Percentiles rank a stretch among this genome's conserved stretches.
Conservation (phyloP, 305 asterid species). For the Ruellia speciosa region DNA sequence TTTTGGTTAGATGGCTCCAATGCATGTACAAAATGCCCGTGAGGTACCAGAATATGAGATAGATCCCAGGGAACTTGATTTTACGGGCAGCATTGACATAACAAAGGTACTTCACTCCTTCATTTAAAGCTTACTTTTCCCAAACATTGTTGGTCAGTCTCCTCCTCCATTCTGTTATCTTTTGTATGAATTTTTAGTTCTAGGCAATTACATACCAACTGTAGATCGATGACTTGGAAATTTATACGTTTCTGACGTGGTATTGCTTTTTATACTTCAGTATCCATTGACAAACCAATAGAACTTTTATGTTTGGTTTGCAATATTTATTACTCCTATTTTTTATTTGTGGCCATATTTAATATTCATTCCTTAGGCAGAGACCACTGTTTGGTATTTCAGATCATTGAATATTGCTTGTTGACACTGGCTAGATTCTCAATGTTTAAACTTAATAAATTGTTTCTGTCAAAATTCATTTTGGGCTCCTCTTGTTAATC, state of each 20-base stretch:
- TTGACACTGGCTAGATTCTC: not conserved
- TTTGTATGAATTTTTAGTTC: conserved; percentile 7
- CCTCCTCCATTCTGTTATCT: not conserved
- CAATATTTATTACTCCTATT: too few relatives aligned
- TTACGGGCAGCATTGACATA: conserved; percentile 41
- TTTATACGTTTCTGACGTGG: too few relatives aligned
- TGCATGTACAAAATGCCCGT: conserved; percentile 47
- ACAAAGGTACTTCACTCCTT: conserved; percentile 34
- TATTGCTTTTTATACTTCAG: too few relatives aligned
- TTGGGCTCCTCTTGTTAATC: too few relatives aligned
- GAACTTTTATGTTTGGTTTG: too few relatives aligned
- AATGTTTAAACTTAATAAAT: not conserved
- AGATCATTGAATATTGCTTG: not conserved
- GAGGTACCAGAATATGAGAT: conserved; percentile 72
- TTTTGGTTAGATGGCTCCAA: conserved; percentile 46
- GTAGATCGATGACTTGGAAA: too few relatives aligned
- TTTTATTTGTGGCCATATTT: too few relatives aligned
- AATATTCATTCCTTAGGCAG: too few relatives aligned
- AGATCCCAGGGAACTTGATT: conserved; percentile 51
- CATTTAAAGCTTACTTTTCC: not conserved
- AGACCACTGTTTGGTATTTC: not conserved
- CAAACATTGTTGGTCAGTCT: too few relatives aligned
- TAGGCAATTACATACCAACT: not conserved
- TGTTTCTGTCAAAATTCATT: not conserved
- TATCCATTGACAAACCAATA: not conserved